Base-by-base conservation (phyloP, 2,329 filamentous ascomycete genomes). In the Lanzia echinophila region DNA sequence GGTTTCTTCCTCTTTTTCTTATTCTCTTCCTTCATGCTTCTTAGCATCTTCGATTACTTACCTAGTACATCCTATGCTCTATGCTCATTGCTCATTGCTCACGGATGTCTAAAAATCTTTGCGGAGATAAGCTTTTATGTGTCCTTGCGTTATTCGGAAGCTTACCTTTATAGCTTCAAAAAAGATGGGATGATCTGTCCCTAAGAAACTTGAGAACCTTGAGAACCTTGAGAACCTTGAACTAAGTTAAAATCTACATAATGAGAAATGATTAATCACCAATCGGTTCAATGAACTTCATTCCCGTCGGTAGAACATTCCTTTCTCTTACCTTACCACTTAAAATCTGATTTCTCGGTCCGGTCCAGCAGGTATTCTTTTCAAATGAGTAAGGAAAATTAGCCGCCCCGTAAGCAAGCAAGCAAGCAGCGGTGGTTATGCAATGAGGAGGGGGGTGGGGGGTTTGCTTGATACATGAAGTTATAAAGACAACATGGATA, bases 181-280 rank as follows among this genome's bases (percentile, higher is more conserved):
- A 41, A 39, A 47, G 42, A 53, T 53, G 32, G 34, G 50, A 53
- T 47, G 50, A 53, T 53, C 50, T 53, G 50, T 53, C 43, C 43
- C 31, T 36, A 47, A 47, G 43, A 45, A n/a, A n/a, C n/a, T n/a
- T n/a, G n/a, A n/a, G n/a, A n/a, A n/a, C n/a, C n/a, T n/a, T n/a
- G n/a, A n/a, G n/a, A n/a, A n/a, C n/a, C n/a, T n/a, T n/a, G n/a
- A n/a, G n/a, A 32, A 33, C 20, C 19, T 47, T 17, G 43, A 32
- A 31, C 39, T 28, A 24, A 24, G 22, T 36, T 36, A 36, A n/a
- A 36, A 36, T n/a, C 5, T 28, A 28, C 8, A 28, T 4, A 28
- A 28, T 28, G 8, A 8, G 8, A 28, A 28, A 28, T 28, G 24
- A 28, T 28, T 28, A 28, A 4, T 43, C 31, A 33, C 41, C 41